phyloP scores from a whole-genome alignment of 208 protist genomes.

The Lotmaria passim region DNA sequence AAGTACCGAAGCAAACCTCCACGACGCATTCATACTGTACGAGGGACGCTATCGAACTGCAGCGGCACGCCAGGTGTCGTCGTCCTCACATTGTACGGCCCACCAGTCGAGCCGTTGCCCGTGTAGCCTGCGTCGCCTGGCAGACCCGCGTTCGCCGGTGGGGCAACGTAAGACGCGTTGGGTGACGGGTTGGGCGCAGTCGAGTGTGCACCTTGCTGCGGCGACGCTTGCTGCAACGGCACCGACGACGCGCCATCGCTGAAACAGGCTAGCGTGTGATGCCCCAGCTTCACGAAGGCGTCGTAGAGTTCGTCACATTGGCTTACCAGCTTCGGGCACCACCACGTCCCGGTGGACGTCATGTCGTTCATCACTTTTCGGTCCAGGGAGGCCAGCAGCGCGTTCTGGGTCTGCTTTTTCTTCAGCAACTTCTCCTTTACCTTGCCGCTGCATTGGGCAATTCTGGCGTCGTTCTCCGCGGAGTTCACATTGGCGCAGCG shows the following conservation, averaged over 20 bases:
- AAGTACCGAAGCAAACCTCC: too few relatives aligned
- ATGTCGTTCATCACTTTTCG: neutral
- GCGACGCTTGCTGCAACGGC: too few relatives aligned
- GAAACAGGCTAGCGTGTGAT: neutral
- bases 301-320: neutral
- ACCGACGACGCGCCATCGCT: too few relatives aligned
- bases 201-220: too few relatives aligned
- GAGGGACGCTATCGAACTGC: neutral
- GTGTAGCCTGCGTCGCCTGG: neutral
- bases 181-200: too few relatives aligned
- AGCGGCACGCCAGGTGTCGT: neutral
- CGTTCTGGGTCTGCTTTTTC: neutral
- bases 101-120: neutral
- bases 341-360: slow-evolving; percentile 2
- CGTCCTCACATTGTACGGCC: neutral
- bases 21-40: too few relatives aligned
- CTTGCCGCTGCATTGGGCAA: slow-evolving; percentile 5
- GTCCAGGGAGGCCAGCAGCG: neutral
- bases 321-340: neutral
- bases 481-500: slow-evolving; percentile 4
- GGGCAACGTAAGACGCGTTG: too few relatives aligned
- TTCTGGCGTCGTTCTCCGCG: neutral
- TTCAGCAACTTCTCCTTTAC: neutral
- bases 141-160: too few relatives aligned
- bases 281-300: neutral